phyloP scores from a whole-genome alignment of 164 flowering plant species.

The Aristolochia californica region DNA sequence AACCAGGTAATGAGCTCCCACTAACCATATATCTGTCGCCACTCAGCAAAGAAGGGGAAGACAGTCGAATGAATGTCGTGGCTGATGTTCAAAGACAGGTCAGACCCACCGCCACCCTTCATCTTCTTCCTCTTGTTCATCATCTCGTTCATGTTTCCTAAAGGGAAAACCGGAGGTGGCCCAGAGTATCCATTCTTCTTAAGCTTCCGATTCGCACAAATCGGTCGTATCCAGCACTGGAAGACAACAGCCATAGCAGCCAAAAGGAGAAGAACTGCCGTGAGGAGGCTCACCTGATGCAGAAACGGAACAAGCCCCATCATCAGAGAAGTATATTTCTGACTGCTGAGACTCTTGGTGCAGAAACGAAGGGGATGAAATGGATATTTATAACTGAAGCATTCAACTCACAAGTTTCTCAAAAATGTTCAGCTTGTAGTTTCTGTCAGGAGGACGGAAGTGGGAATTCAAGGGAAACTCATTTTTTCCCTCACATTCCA shows the following conservation, averaged over 20 bases:
- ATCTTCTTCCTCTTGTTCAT: conserved; percentile 10
- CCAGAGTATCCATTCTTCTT: conserved; percentile 47
- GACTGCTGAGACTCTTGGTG: no score
- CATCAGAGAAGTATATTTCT: no score
- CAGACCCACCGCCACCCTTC: not conserved
- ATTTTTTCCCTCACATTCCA: not conserved
- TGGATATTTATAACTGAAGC: no score
- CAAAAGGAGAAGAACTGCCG: conserved; percentile 11
- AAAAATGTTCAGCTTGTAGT: no score
- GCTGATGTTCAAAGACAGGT: conserved; percentile 9
- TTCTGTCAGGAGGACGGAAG: not conserved
- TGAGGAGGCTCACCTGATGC: conserved; percentile 8
- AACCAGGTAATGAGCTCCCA: no score
- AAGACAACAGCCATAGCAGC: conserved; percentile 12
- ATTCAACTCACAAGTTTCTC: no score
- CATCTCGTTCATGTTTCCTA: conserved; percentile 65
- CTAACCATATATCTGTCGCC: conserved; percentile 64
- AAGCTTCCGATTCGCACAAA: conserved; percentile 24
- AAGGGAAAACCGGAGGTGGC: conserved; percentile 76
- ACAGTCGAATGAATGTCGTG: conserved; percentile 64
- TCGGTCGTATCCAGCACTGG: conserved; percentile 44
- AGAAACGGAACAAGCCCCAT: conserved; percentile 5
- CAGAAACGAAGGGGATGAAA: no score
- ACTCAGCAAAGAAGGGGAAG: conserved; percentile 61
- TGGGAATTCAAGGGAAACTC: not conserved